phyloP scores from a whole-genome alignment of 495 filamentous ascomycete genomes.

The Xylaria telfairii region DNA sequence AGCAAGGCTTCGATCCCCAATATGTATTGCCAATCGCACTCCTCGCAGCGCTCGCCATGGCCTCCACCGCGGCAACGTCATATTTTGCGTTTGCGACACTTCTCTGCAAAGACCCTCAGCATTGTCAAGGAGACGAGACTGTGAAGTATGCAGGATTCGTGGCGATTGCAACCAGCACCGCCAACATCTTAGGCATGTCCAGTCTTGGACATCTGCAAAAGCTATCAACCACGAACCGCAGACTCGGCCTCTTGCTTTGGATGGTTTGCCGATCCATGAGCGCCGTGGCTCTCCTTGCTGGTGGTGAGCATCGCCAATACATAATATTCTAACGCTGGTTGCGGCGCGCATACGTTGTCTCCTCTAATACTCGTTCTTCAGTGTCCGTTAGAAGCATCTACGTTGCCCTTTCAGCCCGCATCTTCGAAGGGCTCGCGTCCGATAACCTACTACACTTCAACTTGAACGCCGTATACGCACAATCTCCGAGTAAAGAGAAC shows the following conservation, averaged over 20 bases:
- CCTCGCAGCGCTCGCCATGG: constrained; percentile 10
- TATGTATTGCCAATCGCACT: constrained; percentile 12
- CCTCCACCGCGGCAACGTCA: constrained; percentile 13
- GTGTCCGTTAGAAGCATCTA: constrained; percentile 17
- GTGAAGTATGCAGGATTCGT: neutral
- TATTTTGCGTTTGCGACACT: neutral
- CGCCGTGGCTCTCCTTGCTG: neutral
- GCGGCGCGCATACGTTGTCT: neutral
- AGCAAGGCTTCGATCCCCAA: neutral
- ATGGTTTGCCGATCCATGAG: neutral
- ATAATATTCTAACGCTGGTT: neutral
- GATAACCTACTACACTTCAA: constrained; percentile 28
- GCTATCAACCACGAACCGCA: neutral
- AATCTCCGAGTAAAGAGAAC: neutral
- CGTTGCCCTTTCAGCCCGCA: constrained; percentile 11
- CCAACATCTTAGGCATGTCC: neutral
- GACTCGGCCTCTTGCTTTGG: neutral
- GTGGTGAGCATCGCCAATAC: neutral
- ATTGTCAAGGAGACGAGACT: neutral
- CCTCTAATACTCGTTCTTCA: neutral
- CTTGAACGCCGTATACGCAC: constrained; percentile 21
- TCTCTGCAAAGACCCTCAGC: constrained; percentile 5
- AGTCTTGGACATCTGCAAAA: neutral
- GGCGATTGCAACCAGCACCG: neutral
- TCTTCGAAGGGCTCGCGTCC: constrained; percentile 26